Conservation (phyloP, 352 stramenopile genomes). For the Globisporangium recalcitrans region DNA sequence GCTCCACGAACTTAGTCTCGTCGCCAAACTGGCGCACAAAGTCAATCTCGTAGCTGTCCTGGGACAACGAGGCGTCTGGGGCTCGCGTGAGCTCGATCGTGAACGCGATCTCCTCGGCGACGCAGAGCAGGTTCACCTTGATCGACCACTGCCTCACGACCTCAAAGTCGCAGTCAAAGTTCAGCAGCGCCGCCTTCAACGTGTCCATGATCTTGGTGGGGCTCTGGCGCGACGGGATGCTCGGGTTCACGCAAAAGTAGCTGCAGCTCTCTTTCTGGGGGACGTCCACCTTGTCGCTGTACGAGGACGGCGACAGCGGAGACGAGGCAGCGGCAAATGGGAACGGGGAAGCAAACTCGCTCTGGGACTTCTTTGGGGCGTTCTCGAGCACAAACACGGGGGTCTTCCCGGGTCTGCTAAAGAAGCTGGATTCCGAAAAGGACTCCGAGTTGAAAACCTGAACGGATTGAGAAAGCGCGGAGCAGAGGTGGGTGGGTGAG, state of each 20-base stretch:
- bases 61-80: background rate
- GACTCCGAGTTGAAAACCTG: constrained; percentile 18
- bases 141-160: constrained; percentile 38
- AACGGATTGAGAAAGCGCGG: background rate
- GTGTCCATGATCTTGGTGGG: constrained; percentile 50
- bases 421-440: constrained; percentile 14
- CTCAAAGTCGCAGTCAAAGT: constrained; percentile 38
- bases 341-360: background rate
- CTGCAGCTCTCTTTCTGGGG: constrained; percentile 42
- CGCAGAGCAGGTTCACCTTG: constrained; percentile 47
- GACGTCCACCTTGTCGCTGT: constrained; percentile 31
- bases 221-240: constrained; percentile 35
- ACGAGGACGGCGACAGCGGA: constrained; percentile 44
- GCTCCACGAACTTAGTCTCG: constrained; percentile 48
- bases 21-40: constrained; percentile 48
- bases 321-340: constrained; percentile 19
- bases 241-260: constrained; percentile 51
- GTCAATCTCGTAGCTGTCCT: constrained; percentile 45
- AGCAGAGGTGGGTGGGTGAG: background rate
- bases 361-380: background rate
- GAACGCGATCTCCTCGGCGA: constrained; percentile 66
- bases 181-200: constrained; percentile 27
- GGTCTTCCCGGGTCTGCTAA: constrained; percentile 10
- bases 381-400: constrained; percentile 22
- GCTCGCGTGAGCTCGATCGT: constrained; percentile 44